Evolutionary conservation across 1,139 yeast species (phyloP), one percentile per base, ranked within the genome.

Genomic region (Hyphopichia khmerensis): DNA sequence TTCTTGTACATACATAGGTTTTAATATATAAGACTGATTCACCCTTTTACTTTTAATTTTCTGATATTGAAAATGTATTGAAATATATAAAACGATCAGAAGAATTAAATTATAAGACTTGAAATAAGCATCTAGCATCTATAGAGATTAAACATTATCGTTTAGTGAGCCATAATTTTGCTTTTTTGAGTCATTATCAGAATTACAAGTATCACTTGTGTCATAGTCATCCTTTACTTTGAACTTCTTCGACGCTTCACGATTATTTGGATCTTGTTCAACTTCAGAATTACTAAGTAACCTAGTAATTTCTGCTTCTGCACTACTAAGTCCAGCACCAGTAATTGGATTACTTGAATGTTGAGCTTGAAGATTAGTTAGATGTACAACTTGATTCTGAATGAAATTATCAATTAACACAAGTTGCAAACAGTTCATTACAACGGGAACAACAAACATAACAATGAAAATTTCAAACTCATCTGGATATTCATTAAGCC

Each of bases 351-450:
- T 50, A 23, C 52, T 6, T n/a, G 34, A 32, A 13, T 33, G 26
- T 5, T 33, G 55, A 24, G 49, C 41, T 9, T 49, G 50, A 27
- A 57, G 46, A 48, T 65, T 67, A 13, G 56, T 52, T 34, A 51
- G 49, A 40, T 53, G 48, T 53, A 67, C 58, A 40, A 62, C 48
- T 43, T 70, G 74, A 49, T 69, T 67, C 60, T 87, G 89, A 52
- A 93, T 90, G 47, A 93, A 86, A 54, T 87, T 87, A 60, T 93
- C 99, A 36, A 93, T 82, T 49, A 93, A 78, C 39, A 87, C 78
- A 57, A 89, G 86, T 65, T 93, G 98, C 51, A 93, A 72, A 47
- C 95, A 82, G 62, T 93, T 91, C 85, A 93, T 80, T 16, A 83
- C 62, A 2, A 86, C 71, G 1, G 95, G 95, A 47, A 85, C 84